Base-by-base conservation (phyloP, 768 basidiomycete genomes). In the Tricholoma sp. region DNA sequence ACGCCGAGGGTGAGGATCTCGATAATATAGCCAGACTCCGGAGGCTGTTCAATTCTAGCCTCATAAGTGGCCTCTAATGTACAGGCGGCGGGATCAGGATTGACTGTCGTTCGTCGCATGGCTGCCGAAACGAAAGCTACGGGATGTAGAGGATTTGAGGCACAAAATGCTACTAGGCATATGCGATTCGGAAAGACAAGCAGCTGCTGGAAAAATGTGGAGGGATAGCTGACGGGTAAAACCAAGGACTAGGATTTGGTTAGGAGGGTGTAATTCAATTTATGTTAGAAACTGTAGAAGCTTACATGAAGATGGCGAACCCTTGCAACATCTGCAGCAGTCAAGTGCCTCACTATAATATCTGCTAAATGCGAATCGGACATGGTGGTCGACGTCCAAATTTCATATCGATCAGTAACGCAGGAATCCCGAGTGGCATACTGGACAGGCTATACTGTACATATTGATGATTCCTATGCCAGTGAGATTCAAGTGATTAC, bases 1-100 rank as follows among this genome's bases (percentile, higher is more conserved):
- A 82, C 78, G 33, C 81, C 80, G 2, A 82, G 76, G 1, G 80
- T 80, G 32, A 81, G 77, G 57, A 82, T 76, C 62, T 80, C 76
- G 18, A 82, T 64, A 57, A 24, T 24, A 24, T 24, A 24, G 24
- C 24, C 24, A 24, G 24, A 24, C 24, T 24, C 24, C 24, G 24
- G 24, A 24, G 24, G 24, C 24, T 24, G 24, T 24, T 69, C 72
- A 47, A 72, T 67, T 32, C 62, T 65, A 32, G 32, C 56, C 53
- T 59, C 49, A 51, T 34, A 31, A 61, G 54, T 50, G 48, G 29
- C 50, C 61, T 55, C 59, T 65, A 50, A 15, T 61, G 48, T 13
- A 48, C 45, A 34, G 47, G 41, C 18, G 54, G 37, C 45, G 44
- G 4, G 11, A 52, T 37, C 1, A 57, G 54, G 18, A 50, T 55